A percentile compares a stretch with the other conserved stretches of the same genome.
These are phyloP conservation scores for Ceratocystis destructans DNA, from an alignment of 2,329 filamentous ascomycete species.

Conservation along the genomic window DNA sequence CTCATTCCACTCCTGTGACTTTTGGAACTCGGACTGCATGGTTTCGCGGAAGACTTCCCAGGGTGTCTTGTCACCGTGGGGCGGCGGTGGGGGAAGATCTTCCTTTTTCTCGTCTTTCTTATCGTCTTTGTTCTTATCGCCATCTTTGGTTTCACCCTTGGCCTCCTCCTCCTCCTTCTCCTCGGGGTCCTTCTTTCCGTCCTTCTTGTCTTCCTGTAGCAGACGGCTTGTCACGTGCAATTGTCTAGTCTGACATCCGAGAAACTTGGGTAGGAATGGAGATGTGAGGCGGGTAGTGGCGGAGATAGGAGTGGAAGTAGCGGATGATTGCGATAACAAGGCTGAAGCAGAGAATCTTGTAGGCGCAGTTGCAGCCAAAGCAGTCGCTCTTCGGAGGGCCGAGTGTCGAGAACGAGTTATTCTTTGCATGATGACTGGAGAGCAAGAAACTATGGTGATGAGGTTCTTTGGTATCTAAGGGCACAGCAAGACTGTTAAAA, in stretches of 20 bases:
- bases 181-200: constrained; percentile 24
- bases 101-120: constrained; percentile 45
- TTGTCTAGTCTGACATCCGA: constrained; percentile 7
- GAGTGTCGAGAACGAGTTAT: constrained; percentile 11
- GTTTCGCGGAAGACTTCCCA: constrained; percentile 99
- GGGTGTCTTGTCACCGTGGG: constrained; percentile 93
- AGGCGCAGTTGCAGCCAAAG: constrained; percentile 23
- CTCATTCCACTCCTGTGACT: constrained; percentile 98
- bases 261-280: constrained; percentile 24
- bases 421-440: constrained; percentile 13
- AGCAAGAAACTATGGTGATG: background rate
- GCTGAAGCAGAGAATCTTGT: constrained; percentile 36
- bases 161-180: constrained; percentile 25
- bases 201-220: constrained; percentile 8
- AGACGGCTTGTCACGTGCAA: constrained; percentile 25
- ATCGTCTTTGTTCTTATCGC: constrained; percentile 29
- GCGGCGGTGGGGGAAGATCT: constrained; percentile 71
- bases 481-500: background rate
- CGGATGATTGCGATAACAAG: constrained; percentile 31
- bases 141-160: constrained; percentile 31
- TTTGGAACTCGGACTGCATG: constrained; percentile 84
- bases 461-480: background rate
- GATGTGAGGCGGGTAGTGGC: constrained; percentile 29
- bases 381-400: constrained; percentile 10
- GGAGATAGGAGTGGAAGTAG: constrained; percentile 27